These are phyloP conservation scores for Diaporthe sp. DNA, from an alignment of 2,329 filamentous ascomycete species.

Conservation along the genomic window DNA sequence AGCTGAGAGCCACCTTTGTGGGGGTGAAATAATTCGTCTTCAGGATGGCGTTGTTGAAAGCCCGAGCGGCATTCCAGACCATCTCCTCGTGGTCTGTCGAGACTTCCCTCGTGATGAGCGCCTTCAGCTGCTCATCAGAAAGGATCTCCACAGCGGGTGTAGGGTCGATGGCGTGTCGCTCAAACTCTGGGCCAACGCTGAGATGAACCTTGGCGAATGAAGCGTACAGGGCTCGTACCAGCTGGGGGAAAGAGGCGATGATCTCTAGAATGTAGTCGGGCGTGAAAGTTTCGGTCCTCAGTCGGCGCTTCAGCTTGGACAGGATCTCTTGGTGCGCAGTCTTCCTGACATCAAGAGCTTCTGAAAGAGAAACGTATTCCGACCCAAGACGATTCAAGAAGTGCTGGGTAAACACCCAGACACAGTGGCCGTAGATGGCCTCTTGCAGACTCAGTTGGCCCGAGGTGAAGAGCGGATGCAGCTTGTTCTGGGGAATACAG, in stretches of 20 bases:
- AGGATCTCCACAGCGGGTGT: slow-evolving; percentile 75
- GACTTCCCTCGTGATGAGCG: slow-evolving; percentile 82
- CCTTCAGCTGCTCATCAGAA: slow-evolving; percentile 77
- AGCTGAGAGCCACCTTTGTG: slow-evolving; percentile 97
- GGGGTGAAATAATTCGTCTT: slow-evolving; percentile 99
- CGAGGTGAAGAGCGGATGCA: slow-evolving; percentile 88
- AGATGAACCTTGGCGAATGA: slow-evolving; percentile 91
- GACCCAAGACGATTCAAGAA: slow-evolving; percentile 95
- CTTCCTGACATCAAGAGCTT: slow-evolving; percentile 83
- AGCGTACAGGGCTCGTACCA: slow-evolving; percentile 89
- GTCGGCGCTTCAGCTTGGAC: slow-evolving; percentile 92
- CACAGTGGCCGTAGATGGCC: slow-evolving; percentile 95
- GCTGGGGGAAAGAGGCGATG: slow-evolving; percentile 87
- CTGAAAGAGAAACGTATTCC: slow-evolving; percentile 88
- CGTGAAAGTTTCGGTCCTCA: slow-evolving; percentile 97
- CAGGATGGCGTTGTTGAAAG: slow-evolving; percentile 92
- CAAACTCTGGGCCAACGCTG: slow-evolving; percentile 60
- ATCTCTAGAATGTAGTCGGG: slow-evolving; percentile 98
- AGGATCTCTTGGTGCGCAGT: slow-evolving; percentile 88
- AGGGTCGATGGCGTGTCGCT: slow-evolving; percentile 63
- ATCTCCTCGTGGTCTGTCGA: slow-evolving; percentile 96
- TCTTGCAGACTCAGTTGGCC: slow-evolving; percentile 93
- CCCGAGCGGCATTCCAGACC: slow-evolving; percentile 96
- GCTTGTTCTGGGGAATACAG: slow-evolving; percentile 97
- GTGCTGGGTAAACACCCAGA: slow-evolving; percentile 97